phyloP scores from a whole-genome alignment of 2,329 filamentous ascomycete genomes.

The Xylogone sp. region DNA sequence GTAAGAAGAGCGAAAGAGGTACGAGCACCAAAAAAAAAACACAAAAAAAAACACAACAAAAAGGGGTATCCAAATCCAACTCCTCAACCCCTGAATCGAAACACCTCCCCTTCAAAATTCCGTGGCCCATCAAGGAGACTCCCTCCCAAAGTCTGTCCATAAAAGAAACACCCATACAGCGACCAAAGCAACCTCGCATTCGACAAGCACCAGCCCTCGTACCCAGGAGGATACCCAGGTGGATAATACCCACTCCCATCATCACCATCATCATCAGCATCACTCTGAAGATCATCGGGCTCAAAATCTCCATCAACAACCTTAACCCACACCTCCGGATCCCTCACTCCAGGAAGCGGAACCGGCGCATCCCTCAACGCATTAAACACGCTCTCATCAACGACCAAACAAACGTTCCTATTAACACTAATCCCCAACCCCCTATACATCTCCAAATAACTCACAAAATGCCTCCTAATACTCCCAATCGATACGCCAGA shows the following conservation, averaged over 20 bases:
- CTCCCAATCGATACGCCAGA: background rate
- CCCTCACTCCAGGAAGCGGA: background rate
- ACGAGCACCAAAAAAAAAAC: too few species aligned
- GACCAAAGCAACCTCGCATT: background rate
- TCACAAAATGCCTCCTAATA: background rate
- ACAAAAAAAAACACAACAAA: too few species aligned
- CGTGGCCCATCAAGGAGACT: too few species aligned
- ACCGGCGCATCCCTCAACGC: slow-evolving; percentile 1
- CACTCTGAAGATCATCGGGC: slow-evolving; percentile 2
- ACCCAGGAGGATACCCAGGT: slow-evolving; percentile 1
- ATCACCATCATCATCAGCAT: too few species aligned
- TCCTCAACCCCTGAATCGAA: too few species aligned
- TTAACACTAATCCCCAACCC: background rate
- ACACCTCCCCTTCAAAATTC: too few species aligned
- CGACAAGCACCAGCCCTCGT: slow-evolving; percentile 1
- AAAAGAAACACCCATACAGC: slow-evolving; percentile 1
- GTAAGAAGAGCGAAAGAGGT: too few species aligned
- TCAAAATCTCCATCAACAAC: slow-evolving; percentile 4
- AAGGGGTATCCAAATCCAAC: too few species aligned
- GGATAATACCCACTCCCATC: too few species aligned
- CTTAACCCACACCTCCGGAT: slow-evolving; percentile 3
- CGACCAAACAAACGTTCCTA: slow-evolving; percentile 2
- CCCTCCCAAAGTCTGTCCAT: background rate
- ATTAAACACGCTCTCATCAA: background rate
- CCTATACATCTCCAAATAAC: background rate